These are phyloP conservation scores for Monosporozyma aquatica DNA, from an alignment of 805 yeast species.

Conservation along the genomic window DNA sequence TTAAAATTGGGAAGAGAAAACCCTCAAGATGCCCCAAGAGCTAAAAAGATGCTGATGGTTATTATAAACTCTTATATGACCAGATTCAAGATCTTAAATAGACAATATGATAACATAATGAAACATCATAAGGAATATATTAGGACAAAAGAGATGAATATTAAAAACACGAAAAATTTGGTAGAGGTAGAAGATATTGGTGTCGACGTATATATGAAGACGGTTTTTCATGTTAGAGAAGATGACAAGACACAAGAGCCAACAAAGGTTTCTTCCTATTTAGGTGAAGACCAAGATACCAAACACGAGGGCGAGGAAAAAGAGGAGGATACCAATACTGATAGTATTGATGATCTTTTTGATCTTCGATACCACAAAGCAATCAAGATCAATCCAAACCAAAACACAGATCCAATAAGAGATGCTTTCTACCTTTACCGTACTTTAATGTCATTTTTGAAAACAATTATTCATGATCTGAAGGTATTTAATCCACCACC, in stretches of 20 bases:
- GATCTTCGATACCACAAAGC: conserved; percentile 29
- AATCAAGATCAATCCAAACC: conserved; percentile 31
- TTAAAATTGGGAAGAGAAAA: conserved; percentile 55
- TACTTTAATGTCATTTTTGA: conserved; percentile 80
- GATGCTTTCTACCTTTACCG: conserved; percentile 84
- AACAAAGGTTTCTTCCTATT: conserved; percentile 8
- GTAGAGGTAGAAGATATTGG: conserved; percentile 30
- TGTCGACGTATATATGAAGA: conserved; percentile 32
- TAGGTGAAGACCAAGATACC: conserved; percentile 22
- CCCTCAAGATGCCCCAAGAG: conserved; percentile 59
- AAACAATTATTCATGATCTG: conserved; percentile 81
- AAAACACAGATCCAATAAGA: conserved; percentile 56
- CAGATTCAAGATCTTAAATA: conserved; percentile 66
- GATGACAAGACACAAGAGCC: conserved; percentile 1
- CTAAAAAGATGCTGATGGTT: conserved; percentile 63
- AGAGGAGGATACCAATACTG: conserved; percentile 8
- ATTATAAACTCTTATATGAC: conserved; percentile 84
- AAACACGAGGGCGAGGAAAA: conserved; percentile 9
- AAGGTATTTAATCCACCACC: conserved; percentile 87
- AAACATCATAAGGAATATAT: conserved; percentile 49
- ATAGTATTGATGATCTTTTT: conserved; percentile 31
- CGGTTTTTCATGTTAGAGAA: conserved; percentile 22
- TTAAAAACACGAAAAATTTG: conserved; percentile 33
- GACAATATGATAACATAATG: conserved; percentile 59
- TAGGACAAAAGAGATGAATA: conserved; percentile 35